Evolutionary conservation across 208 protist species (phyloP), one percentile per base, ranked within the genome.

Genomic region (Crithidia sp.): DNA sequence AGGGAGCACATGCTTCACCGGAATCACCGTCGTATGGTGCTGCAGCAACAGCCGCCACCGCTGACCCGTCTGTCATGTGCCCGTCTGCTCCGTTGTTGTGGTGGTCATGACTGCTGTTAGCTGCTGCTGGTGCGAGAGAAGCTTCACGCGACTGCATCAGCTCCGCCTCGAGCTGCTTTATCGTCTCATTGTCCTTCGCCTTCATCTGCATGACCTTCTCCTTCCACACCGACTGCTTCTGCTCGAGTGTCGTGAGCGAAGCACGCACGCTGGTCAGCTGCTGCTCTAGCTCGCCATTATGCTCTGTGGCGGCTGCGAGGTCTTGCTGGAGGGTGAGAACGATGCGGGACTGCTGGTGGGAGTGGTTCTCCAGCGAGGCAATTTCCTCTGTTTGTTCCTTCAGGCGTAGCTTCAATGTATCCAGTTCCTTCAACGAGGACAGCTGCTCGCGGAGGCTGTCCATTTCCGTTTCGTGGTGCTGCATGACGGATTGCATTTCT

Each of bases 191-290:
- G 54, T 89, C 85, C n/a, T 79, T 81, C 2, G 56, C 61, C 61
- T 89, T 89, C 63, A 85, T 82, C 41, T 81, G 71, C 44, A 79
- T 71, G 0, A 89, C 85, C 60, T 89, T 89, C 41, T 78, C 76
- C n/a, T 84, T 86, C 85, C 85, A 89, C 0, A 62, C 52, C 0
- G 68, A 13, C 17, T 84, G 77, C 60, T 84, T 82, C 36, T 80
- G 45, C 39, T 86, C 39, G 5, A 77, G 14, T 2, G 76, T 66
- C 0, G 43, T 43, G 8, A 84, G 49, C 0, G 60, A 61, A 39
- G 69, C 71, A 14, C 72, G 47, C 5, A 72, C 62, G 7, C 57
- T 43, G 9, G 14, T 14, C 14, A 84, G 16, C 58, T 85, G n/a
- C 8, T 71, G 8, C 37, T 17, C 50, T 0, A 88, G 61, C 53